Base-by-base conservation (phyloP, 2,329 filamentous ascomycete genomes). In the Penicillium aurantiogriseum region DNA sequence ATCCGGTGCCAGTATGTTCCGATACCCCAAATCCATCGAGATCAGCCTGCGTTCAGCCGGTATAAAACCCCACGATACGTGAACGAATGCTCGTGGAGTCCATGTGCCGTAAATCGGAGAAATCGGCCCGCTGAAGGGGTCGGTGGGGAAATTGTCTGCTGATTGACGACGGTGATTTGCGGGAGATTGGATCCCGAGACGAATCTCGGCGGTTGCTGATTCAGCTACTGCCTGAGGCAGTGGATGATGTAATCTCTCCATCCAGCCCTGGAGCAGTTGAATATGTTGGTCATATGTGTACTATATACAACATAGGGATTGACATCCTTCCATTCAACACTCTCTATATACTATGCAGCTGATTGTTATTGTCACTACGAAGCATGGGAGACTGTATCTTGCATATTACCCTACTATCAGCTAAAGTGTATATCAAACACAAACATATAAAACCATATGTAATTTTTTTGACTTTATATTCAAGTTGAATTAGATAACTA, bases 61-160 rank as follows among this genome's bases (percentile, higher is more conserved):
- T 67, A 71, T 69, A 67, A 68, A 64, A 67, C 65, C 68, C 60
- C 60, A 54, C 58, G 56, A 56, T 66, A 64, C 60, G 64, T 58
- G 59, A 58, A 62, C 60, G 33, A 64, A 60, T 63, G 62, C 57
- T 61, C 59, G 57, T 60, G 55, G 60, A 59, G 59, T 56, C 47
- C 40, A 70, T 66, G 62, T 68, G 69, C 71, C 73, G 73, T 69
- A 72, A 74, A 74, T 74, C 73, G 73, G 73, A 72, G 69, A 71
- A 73, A 69, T 63, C 42, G 54, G 51, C 48, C 55, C 60, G 61
- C 53, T 57, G 47, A 47, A 42, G 43, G 27, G 23, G 31, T 38
- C 21, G 11, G 47, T 56, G 54, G 54, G 42, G 48, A 33, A 23
- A 1, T 11, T 10, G 3, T 13, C 17, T 17, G 39, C 1, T 35